Percentiles rank a stretch among this genome's conserved stretches.
Evolutionary conservation across 306 rosid genomes (phyloP).

Genomic region (Citrullus colocynthis): DNA sequence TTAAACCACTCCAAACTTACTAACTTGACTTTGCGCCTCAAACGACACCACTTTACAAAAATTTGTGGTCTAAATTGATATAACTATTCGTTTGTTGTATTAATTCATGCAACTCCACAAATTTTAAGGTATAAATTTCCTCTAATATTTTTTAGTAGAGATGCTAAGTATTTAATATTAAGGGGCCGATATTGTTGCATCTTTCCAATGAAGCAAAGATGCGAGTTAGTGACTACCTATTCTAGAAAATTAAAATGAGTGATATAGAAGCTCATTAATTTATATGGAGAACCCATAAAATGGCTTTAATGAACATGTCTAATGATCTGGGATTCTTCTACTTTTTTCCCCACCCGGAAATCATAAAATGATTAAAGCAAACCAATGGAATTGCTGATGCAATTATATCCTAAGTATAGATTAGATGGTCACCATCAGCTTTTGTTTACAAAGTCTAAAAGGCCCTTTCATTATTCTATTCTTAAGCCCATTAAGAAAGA

Average conservation of each 20-base stretch:
- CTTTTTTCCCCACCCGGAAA: neutral
- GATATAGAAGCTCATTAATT: neutral
- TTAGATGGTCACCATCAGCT: slow-evolving; percentile 5
- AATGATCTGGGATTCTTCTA: neutral
- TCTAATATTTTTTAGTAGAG: neutral
- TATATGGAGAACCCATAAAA: neutral
- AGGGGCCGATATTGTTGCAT: neutral
- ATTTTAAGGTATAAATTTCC: too few species aligned
- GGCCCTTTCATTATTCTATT: neutral
- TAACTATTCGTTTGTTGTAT: too few species aligned
- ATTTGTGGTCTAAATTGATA: too few species aligned
- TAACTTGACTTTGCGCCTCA: too few species aligned
- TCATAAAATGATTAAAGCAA: neutral
- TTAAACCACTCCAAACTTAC: too few species aligned
- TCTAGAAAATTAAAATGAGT: neutral
- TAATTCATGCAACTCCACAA: too few species aligned
- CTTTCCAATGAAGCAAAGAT: neutral
- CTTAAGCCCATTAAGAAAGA: neutral
- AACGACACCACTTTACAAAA: too few species aligned
- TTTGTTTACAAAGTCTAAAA: neutral
- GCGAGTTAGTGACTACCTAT: neutral
- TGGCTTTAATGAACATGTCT: neutral
- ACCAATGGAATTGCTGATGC: neutral
- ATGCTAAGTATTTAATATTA: neutral
- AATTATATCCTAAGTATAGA: neutral